phyloP scores from a whole-genome alignment of 768 basidiomycete species.

The Boletellus emodensis region DNA sequence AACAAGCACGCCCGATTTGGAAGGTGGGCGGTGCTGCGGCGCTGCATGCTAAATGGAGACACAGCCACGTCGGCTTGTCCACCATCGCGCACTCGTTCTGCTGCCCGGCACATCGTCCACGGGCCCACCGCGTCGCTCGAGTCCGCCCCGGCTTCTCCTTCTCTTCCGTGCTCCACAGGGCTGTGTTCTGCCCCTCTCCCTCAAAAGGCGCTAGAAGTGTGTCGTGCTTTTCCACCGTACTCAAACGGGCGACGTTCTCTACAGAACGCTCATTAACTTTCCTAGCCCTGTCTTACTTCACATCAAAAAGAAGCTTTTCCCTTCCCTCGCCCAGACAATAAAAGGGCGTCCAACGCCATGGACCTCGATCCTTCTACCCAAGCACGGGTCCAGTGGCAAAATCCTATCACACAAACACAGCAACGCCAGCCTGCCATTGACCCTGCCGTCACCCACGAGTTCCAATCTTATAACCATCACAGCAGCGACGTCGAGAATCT shows the following conservation, averaged over 20 bases:
- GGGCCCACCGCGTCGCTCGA: background rate
- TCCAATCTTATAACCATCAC: constrained; percentile 31
- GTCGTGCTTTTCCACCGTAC: constrained; percentile 7
- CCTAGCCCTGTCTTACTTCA: constrained; percentile 23
- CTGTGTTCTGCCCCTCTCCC: constrained; percentile 12
- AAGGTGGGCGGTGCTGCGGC: constrained; percentile 33
- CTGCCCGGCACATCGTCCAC: constrained; percentile 1
- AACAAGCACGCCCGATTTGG: constrained; percentile 15
- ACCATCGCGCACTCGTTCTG: constrained; percentile 22
- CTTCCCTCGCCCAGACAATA: constrained; percentile 38
- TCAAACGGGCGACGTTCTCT: constrained; percentile 24
- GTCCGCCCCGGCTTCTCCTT: constrained; percentile 14
- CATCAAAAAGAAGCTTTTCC: constrained; percentile 32
- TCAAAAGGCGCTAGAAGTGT: constrained; percentile 14
- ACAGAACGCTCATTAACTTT: constrained; percentile 27
- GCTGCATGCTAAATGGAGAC: constrained; percentile 31
- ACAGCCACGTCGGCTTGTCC: constrained; percentile 33
- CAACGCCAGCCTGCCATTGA: constrained; percentile 31
- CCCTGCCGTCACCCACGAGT: constrained; percentile 34
- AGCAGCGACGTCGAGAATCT: constrained; percentile 20
- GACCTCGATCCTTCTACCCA: constrained; percentile 32
- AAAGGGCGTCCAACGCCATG: constrained; percentile 31
- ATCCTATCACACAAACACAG: constrained; percentile 32
- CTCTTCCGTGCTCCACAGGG: constrained; percentile 8
- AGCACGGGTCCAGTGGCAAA: constrained; percentile 34